Evolutionary conservation across 345 rosid species (phyloP).

Genomic region (Excoecaria cochinchinensis): DNA sequence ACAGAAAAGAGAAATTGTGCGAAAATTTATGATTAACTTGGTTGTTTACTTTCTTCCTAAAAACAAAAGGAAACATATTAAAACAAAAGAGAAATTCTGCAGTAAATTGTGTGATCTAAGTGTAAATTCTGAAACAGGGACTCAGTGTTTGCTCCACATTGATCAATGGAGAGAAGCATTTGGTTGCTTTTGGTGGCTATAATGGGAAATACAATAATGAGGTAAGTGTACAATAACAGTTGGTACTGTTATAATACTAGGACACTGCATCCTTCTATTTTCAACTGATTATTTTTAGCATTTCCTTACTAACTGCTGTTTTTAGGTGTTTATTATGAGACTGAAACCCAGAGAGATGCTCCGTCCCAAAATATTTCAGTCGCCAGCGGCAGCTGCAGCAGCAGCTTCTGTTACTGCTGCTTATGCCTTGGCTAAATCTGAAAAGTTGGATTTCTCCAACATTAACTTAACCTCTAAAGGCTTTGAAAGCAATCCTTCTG

Average conservation of each 20-base stretch:
- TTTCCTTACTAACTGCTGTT: slow-evolving; percentile 11
- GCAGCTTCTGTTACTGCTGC: slow-evolving; percentile 99
- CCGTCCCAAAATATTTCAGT: slow-evolving; percentile 77
- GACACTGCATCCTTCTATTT: not conserved
- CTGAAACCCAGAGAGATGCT: slow-evolving; percentile 62
- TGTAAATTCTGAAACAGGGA: slow-evolving; percentile 56
- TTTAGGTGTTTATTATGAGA: slow-evolving; percentile 75
- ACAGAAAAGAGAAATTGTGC: not conserved
- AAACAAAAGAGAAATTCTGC: not conserved
- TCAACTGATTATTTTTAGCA: slow-evolving; percentile 1
- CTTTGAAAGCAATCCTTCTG: slow-evolving; percentile 31
- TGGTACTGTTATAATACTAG: not conserved
- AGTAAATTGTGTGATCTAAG: slow-evolving; percentile 6
- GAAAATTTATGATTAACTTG: not conserved
- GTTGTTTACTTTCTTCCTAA: slow-evolving; percentile 1
- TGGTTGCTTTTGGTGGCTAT: slow-evolving; percentile 97
- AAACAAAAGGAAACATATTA: not conserved
- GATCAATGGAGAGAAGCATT: slow-evolving; percentile 60
- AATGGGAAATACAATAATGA: slow-evolving; percentile 92
- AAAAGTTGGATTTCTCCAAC: slow-evolving; percentile 53
- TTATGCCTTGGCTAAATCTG: slow-evolving; percentile 86
- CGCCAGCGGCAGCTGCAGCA: slow-evolving; percentile 98
- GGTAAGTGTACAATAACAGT: slow-evolving; percentile 39
- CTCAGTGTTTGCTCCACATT: slow-evolving; percentile 75
- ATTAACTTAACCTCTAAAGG: slow-evolving; percentile 39